phyloP scores from a whole-genome alignment of 2,329 filamentous ascomycete species.

The Alternaria postmessia region DNA sequence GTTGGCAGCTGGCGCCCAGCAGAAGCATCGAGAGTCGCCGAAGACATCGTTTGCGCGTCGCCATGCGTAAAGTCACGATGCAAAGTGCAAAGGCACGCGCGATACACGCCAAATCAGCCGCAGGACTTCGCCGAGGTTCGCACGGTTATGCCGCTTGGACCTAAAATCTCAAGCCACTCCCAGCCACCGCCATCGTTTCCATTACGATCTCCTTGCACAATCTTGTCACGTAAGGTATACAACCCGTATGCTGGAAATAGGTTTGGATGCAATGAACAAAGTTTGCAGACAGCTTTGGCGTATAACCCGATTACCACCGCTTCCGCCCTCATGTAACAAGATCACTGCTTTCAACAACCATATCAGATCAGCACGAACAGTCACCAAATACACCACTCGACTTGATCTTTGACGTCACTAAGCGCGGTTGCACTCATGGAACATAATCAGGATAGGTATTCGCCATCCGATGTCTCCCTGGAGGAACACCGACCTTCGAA shows the following conservation, averaged over 20 bases:
- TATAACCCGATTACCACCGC: not conserved
- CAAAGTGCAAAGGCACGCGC: not conserved
- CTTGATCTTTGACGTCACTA: not conserved
- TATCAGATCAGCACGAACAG: not conserved
- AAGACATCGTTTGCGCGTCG: not conserved
- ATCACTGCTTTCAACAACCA: not conserved
- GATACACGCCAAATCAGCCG: not conserved
- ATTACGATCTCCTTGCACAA: not conserved
- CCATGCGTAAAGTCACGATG: not conserved
- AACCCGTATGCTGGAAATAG: not conserved
- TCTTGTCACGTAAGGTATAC: not conserved
- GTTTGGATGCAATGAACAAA: not conserved
- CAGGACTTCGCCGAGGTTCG: not conserved
- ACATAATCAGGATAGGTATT: slow-evolving; percentile 10
- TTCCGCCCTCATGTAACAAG: not conserved
- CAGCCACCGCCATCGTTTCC: not conserved
- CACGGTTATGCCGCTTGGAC: not conserved
- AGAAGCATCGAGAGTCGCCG: not conserved
- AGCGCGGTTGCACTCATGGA: slow-evolving; percentile 11
- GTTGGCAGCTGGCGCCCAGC: slow-evolving; percentile 9
- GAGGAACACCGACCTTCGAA: slow-evolving; percentile 19
- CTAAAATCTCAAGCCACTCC: not conserved
- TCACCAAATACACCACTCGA: not conserved
- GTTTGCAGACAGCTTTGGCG: not conserved
- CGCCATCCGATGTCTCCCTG: not conserved